These are phyloP conservation scores for Alternaria dauci DNA, from an alignment of 2,329 filamentous ascomycete genomes.

Conservation along the genomic window DNA sequence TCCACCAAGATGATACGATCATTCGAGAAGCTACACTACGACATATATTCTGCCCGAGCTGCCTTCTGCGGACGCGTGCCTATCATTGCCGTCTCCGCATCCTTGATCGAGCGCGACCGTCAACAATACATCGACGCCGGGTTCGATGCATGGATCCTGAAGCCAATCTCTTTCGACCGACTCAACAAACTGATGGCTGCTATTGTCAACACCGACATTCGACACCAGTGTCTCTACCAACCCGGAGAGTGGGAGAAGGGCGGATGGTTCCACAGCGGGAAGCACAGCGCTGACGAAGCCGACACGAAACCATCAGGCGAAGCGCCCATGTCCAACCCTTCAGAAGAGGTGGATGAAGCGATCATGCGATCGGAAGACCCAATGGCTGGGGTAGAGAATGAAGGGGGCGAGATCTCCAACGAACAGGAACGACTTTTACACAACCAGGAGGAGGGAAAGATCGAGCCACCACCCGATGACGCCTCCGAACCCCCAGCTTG, in stretches of 20 bases:
- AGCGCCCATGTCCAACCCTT: conserved; percentile 29
- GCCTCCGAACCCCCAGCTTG: conserved; percentile 9
- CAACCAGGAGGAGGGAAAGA: conserved; percentile 18
- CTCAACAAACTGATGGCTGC: conserved; percentile 74
- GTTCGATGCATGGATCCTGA: conserved; percentile 91
- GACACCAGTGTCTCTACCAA: conserved; percentile 71
- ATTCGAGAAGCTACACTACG: conserved; percentile 66
- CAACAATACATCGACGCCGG: conserved; percentile 77
- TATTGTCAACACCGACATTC: conserved; percentile 67
- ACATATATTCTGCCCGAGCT: conserved; percentile 67
- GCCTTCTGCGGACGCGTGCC: conserved; percentile 72
- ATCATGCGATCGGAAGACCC: conserved; percentile 31
- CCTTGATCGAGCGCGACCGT: conserved; percentile 73
- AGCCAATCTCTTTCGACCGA: conserved; percentile 83
- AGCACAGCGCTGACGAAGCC: conserved; percentile 50
- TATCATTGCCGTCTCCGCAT: conserved; percentile 88
- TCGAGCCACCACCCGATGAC: conserved; percentile 8
- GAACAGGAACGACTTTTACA: conserved; percentile 36
- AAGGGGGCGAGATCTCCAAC: conserved; percentile 25
- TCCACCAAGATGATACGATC: conserved; percentile 85
- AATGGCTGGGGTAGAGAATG: conserved; percentile 25
- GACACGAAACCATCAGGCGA: conserved; percentile 47
- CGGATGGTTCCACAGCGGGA: conserved; percentile 75
- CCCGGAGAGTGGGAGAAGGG: conserved; percentile 83
- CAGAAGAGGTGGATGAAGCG: conserved; percentile 26